Conservation (phyloP, 805 yeast species). For the Yamadazyma takamatsuzukensis region DNA sequence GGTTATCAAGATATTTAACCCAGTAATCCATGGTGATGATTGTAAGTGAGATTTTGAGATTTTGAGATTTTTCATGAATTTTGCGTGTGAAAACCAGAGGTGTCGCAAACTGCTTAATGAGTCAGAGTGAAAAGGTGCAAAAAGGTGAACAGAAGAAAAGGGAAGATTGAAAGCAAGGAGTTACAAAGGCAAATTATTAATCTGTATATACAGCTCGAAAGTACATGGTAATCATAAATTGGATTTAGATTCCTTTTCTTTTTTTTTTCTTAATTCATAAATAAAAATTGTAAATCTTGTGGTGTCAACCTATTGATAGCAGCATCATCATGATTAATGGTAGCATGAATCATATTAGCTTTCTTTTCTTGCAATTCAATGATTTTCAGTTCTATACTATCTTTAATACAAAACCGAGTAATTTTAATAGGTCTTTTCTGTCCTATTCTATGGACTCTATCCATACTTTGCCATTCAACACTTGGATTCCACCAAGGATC, state of each 20-base stretch:
- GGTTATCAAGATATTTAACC: conserved; percentile 64
- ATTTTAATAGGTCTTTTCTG: conserved; percentile 92
- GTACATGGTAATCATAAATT: neutral
- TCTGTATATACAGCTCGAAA: neutral
- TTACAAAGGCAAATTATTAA: neutral
- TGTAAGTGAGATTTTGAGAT: no score
- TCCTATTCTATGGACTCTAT: conserved; percentile 96
- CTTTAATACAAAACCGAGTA: conserved; percentile 91
- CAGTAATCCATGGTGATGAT: conserved; percentile 41
- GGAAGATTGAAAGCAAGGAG: no score
- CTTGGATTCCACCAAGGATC: conserved; percentile 99
- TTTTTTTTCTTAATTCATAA: conserved; percentile 56
- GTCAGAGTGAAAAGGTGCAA: conserved; percentile 1
- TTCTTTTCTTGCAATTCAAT: conserved; percentile 95
- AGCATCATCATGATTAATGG: conserved; percentile 86
- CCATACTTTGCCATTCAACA: conserved; percentile 98
- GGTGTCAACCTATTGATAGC: conserved; percentile 89
- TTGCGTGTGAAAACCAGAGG: neutral
- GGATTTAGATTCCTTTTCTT: neutral
- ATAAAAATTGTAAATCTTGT: conserved; percentile 91
- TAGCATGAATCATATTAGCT: conserved; percentile 97
- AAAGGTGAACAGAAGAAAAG: no score
- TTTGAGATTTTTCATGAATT: no score
- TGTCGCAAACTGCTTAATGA: conserved; percentile 4
- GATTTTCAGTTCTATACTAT: conserved; percentile 93